phyloP scores from a whole-genome alignment of 768 basidiomycete species.

The Mycena epipterygia region DNA sequence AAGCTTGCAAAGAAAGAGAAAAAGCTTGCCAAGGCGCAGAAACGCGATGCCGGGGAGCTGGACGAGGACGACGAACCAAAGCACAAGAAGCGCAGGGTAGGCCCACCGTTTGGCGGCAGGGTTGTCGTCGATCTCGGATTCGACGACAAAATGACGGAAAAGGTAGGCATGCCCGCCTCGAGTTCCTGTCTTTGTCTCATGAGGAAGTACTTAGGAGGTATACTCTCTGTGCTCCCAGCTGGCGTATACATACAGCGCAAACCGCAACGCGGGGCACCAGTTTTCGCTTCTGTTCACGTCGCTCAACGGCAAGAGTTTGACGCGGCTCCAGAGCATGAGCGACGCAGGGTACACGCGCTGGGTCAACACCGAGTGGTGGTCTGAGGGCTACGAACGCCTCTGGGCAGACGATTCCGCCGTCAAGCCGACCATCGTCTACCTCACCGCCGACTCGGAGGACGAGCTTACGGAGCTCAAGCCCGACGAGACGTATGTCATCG shows the following conservation, averaged over 20 bases:
- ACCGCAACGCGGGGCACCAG: constrained; percentile 78
- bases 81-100: constrained; percentile 48
- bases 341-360: constrained; percentile 84
- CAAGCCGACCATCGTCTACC: constrained; percentile 81
- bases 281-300: constrained; percentile 88
- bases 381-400: constrained; percentile 76
- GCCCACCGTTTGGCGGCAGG: constrained; percentile 59
- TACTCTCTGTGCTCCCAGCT: constrained; percentile 91
- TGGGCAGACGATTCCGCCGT: constrained; percentile 60
- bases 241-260: constrained; percentile 91
- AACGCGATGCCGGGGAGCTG: constrained; percentile 75
- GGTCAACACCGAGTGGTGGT: constrained; percentile 88
- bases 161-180: constrained; percentile 66
- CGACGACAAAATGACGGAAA: constrained; percentile 93
- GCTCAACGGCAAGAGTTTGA: constrained; percentile 76
- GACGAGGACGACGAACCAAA: constrained; percentile 57
- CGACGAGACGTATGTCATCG: constrained; percentile 93
- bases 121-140: constrained; percentile 92
- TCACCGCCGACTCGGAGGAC: constrained; percentile 93
- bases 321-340: constrained; percentile 73
- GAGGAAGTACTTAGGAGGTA: constrained; percentile 83
- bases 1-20: constrained; percentile 84
- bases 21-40: constrained; percentile 70
- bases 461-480: constrained; percentile 87
- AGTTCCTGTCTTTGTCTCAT: constrained; percentile 24